These are phyloP conservation scores for Lyophyllum shimeji DNA, from an alignment of 768 basidiomycete genomes.

Conservation along the genomic window DNA sequence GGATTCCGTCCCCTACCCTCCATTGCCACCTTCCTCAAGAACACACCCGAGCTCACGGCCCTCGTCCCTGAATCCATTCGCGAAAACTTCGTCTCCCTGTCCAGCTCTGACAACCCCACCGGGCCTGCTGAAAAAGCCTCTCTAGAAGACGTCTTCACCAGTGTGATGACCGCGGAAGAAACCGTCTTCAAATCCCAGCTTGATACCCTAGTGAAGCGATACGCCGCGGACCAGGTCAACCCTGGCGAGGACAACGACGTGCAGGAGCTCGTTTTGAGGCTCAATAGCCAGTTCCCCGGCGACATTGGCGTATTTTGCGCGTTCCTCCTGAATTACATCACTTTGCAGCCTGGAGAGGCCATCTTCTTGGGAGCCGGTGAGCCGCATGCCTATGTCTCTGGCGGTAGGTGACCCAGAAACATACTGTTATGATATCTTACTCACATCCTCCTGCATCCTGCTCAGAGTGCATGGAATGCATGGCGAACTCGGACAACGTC, in stretches of 20 bases:
- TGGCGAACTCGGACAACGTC: constrained; percentile 99
- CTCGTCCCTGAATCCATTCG: constrained; percentile 64
- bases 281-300: constrained; percentile 79
- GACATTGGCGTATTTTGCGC: constrained; percentile 81
- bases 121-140: constrained; percentile 54
- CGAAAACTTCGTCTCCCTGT: constrained; percentile 48
- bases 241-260: constrained; percentile 44
- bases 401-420: constrained; percentile 63
- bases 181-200: constrained; percentile 54
- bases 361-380: constrained; percentile 96
- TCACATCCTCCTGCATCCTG: too few relatives aligned
- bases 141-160: constrained; percentile 76
- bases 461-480: constrained; percentile 97
- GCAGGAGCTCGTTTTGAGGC: constrained; percentile 58
- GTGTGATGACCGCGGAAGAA: constrained; percentile 80
- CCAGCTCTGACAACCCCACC: constrained; percentile 39
- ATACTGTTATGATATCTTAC: too few relatives aligned
- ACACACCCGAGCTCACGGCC: constrained; percentile 73
- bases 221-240: constrained; percentile 42
- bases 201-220: constrained; percentile 57
- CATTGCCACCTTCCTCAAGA: constrained; percentile 65
- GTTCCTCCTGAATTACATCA: constrained; percentile 70
- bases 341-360: constrained; percentile 79
- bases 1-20: constrained; percentile 83
- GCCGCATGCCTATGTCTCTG: constrained; percentile 94